A percentile compares a stretch with the other conserved stretches of the same genome.
Evolutionary conservation across 345 rosid genomes (phyloP).

Genomic region (Angophora floribunda): DNA sequence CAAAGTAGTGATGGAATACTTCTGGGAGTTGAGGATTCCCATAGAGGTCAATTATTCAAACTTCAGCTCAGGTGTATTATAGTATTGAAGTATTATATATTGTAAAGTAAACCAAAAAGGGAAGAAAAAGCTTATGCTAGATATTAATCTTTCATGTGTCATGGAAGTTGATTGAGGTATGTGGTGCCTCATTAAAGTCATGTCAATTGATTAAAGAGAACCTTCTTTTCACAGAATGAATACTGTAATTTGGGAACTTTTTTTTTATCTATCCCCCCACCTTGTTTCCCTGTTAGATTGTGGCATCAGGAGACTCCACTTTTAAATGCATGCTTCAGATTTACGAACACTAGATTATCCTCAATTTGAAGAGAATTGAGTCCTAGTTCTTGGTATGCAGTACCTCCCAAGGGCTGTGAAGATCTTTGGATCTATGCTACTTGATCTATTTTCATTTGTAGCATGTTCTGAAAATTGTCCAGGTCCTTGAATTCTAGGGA

Average conservation of each 20-base stretch:
- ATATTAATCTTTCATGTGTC: neutral
- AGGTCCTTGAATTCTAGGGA: neutral
- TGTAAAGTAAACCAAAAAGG: neutral
- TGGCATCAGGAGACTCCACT: neutral
- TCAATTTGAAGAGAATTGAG: neutral
- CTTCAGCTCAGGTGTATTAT: neutral
- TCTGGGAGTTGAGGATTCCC: neutral
- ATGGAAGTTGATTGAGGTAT: neutral
- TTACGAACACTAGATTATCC: neutral
- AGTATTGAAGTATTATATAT: neutral
- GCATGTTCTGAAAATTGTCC: neutral
- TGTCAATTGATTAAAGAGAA: neutral
- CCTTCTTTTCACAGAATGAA: neutral
- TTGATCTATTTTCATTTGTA: neutral
- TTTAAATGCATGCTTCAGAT: neutral
- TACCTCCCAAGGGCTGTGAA: neutral
- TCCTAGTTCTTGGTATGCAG: neutral
- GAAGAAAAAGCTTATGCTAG: neutral
- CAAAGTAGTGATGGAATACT: neutral
- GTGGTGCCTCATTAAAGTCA: neutral
- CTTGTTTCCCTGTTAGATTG: neutral
- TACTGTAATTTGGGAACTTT: neutral
- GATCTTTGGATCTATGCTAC: neutral
- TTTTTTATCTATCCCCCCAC: neutral
- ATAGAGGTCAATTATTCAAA: neutral